Percentiles rank a stretch among this genome's conserved stretches.
Evolutionary conservation across 148 eudicot genomes (phyloP).

Genomic region (Talinum fruticosum): DNA sequence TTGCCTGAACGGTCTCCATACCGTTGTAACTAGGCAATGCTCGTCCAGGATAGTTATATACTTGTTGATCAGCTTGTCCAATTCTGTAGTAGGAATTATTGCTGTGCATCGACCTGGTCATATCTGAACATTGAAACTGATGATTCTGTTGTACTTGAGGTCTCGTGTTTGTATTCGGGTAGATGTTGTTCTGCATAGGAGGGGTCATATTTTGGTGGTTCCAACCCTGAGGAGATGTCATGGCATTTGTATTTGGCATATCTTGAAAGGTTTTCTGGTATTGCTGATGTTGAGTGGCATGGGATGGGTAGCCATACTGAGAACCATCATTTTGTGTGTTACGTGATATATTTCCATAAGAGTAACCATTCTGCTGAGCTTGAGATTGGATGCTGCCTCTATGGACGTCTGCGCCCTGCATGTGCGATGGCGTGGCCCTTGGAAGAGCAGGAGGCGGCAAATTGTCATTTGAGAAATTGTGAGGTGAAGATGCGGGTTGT

Average conservation of each 20-base stretch:
- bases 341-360: background rate
- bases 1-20: background rate
- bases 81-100: background rate
- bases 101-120: background rate
- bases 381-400: slow-evolving; percentile 9
- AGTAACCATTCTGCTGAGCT: background rate
- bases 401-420: background rate
- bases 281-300: no score
- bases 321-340: background rate
- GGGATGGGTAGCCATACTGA: background rate
- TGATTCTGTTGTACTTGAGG: background rate
- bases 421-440: slow-evolving; percentile 5
- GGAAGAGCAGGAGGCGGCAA: background rate
- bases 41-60: background rate
- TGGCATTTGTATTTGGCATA: background rate
- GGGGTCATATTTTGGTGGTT: slow-evolving; percentile 1
- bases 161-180: background rate
- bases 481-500: background rate
- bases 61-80: slow-evolving; percentile 5
- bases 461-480: background rate
- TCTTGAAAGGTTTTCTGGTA: background rate
- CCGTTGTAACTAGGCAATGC: background rate
- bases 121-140: no score
- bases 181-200: background rate
- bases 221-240: slow-evolving; percentile 14